Evolutionary conservation across 2,329 filamentous ascomycete genomes (phyloP), one percentile per base, ranked within the genome.

Genomic region (Aspergillus bombycis): DNA sequence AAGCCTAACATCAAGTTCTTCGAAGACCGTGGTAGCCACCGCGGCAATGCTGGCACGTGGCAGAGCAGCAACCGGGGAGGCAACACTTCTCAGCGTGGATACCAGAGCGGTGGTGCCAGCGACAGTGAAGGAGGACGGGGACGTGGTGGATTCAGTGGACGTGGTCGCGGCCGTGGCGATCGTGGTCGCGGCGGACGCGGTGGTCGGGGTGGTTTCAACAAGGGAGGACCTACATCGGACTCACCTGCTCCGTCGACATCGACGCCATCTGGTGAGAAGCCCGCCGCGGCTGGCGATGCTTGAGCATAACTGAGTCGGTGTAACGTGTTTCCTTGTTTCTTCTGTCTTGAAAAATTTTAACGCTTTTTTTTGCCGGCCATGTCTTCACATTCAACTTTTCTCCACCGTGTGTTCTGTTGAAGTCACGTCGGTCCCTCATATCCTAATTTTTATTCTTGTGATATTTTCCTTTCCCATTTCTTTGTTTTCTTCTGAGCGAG

Each of bases 1-100:
- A 91, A 91, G 79, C 92, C 93, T 16, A 86, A 92, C 62, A 89
- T 96, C 65, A 93, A 93, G 82, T 87, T 93, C 73, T 97, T 93
- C 81, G 88, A 91, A 73, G 89, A 91, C 54, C 88, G 87, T 69
- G 86, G 86, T 70, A 83, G 75, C 69, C 78, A 75, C 75, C 82
- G 77, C 66, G 84, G 85, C 56, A 79, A 77, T 64, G 85, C 85
- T 32, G 86, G 85, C 32, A 84, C 80, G 54, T 89, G 86, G 86
- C 82, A 84, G 69, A 73, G 73, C 55, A 81, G 79, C 72, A 86
- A 76, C 70, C 88, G 91, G 55, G 88, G 88, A 58, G 88, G 88
- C 41, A 89, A 83, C 59, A 87, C 88, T 56, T 81, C 84, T 67
- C 86, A 86, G 62, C 91, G 90, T 70, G 93, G 92, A 64, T 97